A percentile compares a stretch with the other conserved stretches of the same genome.
phyloP scores from a whole-genome alignment of 495 filamentous ascomycete species.

The Peziza echinospora region DNA sequence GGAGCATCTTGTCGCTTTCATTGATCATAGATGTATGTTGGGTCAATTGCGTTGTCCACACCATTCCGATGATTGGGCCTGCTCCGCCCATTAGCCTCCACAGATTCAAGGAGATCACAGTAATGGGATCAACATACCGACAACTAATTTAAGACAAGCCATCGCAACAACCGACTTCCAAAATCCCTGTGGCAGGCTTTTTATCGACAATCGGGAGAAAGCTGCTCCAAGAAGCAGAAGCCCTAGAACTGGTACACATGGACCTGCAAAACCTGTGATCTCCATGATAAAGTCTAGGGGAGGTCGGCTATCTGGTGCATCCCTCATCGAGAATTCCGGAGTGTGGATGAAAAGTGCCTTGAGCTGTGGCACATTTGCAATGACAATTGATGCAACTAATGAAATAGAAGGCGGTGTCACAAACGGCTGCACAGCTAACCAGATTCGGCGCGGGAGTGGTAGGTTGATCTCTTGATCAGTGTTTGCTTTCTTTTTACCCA shows the following conservation, averaged over 20 bases:
- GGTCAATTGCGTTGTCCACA: conserved; percentile 11
- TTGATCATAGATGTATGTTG: conserved; percentile 9
- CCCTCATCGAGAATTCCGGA: conserved; percentile 4
- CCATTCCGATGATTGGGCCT: conserved; percentile 18
- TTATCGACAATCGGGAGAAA: conserved; percentile 11
- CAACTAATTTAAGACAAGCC: conserved; percentile 15
- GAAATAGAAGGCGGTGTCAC: conserved; percentile 11
- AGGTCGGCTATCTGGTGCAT: conserved; percentile 13
- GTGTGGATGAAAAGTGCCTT: conserved; percentile 13
- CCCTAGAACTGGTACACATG: conserved; percentile 11
- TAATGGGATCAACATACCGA: conserved; percentile 7
- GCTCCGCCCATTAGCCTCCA: conserved; percentile 1
- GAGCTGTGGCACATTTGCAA: conserved; percentile 12
- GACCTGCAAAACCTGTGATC: conserved; percentile 9
- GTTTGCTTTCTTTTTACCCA: neutral
- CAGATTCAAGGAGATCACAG: neutral
- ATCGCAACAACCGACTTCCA: conserved; percentile 15
- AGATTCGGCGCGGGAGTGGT: conserved; percentile 6
- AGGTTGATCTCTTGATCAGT: neutral
- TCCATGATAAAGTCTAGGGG: conserved; percentile 18
- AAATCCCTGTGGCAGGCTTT: conserved; percentile 14
- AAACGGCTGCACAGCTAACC: conserved; percentile 10
- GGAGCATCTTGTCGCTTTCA: conserved; percentile 13
- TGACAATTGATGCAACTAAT: conserved; percentile 10
- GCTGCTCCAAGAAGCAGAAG: conserved; percentile 13